A percentile compares a stretch with the other conserved stretches of the same genome.
Conservation (phyloP, 495 filamentous ascomycete species). For the Talaromyces trachyspermus region DNA sequence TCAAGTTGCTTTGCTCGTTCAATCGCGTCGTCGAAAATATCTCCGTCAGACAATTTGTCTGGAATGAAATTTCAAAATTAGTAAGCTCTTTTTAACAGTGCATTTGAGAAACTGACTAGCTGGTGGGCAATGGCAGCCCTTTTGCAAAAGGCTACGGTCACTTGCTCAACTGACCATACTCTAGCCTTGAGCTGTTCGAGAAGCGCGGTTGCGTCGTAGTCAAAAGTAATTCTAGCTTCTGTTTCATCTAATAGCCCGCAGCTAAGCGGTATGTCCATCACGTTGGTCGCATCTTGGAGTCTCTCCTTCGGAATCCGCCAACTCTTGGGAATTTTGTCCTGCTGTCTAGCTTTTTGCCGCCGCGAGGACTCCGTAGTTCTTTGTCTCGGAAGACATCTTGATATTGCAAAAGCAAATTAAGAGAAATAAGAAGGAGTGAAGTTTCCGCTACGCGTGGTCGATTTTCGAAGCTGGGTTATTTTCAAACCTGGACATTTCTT, state of each 20-base stretch:
- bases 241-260: conserved; percentile 6
- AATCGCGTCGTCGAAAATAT: conserved; percentile 49
- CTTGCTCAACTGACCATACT: conserved; percentile 31
- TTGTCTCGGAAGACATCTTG: neutral
- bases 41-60: conserved; percentile 59
- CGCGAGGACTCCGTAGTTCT: neutral
- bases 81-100: neutral
- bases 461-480: neutral
- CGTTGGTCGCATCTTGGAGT: neutral
- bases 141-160: conserved; percentile 52
- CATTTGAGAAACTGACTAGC: conserved; percentile 21
- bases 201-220: conserved; percentile 2
- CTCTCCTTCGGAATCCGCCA: neutral
- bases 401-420: neutral
- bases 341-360: neutral
- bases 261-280: conserved; percentile 4
- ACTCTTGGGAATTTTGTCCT: neutral
- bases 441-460: neutral
- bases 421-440: neutral
- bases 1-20: conserved; percentile 33
- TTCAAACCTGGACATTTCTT: conserved; percentile 11
- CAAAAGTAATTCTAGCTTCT: conserved; percentile 2
- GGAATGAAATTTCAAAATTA: neutral
- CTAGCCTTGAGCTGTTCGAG: conserved; percentile 28
- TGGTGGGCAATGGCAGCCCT: conserved; percentile 53